Conservation (phyloP, 495 filamentous ascomycete species). For the Penicillium longicatenatum region DNA sequence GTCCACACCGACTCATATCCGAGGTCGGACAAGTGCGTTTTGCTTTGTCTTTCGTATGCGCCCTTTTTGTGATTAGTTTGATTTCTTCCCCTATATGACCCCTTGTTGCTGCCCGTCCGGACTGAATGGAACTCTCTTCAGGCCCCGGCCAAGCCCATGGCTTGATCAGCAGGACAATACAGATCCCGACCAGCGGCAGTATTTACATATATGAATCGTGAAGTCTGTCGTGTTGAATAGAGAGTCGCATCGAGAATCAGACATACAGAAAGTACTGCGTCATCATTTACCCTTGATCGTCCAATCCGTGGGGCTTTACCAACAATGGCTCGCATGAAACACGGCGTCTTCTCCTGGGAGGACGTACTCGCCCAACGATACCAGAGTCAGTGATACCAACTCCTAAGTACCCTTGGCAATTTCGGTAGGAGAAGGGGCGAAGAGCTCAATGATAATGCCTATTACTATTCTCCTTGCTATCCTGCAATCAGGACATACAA, state of each 20-base stretch:
- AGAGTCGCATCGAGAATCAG: neutral
- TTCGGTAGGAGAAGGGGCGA: neutral
- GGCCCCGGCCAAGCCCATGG: conserved; percentile 13
- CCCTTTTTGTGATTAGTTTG: conserved; percentile 3
- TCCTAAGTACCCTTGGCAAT: neutral
- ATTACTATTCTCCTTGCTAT: neutral
- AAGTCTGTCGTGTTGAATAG: neutral
- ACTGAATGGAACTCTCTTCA: conserved; percentile 21
- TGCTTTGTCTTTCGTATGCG: conserved; percentile 3
- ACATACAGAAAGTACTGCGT: neutral
- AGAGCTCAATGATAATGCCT: neutral
- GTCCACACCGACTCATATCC: conserved; percentile 13
- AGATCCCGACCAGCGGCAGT: conserved; percentile 2
- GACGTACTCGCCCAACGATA: conserved; percentile 50
- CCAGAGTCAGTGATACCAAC: conserved; percentile 37
- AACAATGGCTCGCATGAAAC: conserved; percentile 43
- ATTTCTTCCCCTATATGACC: neutral
- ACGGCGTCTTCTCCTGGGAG: conserved; percentile 50
- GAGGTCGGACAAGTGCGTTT: conserved; percentile 6
- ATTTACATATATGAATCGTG: conserved; percentile 1
- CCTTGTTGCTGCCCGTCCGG: conserved; percentile 13
- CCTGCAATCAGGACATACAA: neutral
- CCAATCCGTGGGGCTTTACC: neutral
- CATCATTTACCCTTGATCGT: neutral
- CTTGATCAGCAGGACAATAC: conserved; percentile 20